Evolutionary conservation across 163 green algal species (phyloP).

Genomic region (Scenedesmus sp.): DNA sequence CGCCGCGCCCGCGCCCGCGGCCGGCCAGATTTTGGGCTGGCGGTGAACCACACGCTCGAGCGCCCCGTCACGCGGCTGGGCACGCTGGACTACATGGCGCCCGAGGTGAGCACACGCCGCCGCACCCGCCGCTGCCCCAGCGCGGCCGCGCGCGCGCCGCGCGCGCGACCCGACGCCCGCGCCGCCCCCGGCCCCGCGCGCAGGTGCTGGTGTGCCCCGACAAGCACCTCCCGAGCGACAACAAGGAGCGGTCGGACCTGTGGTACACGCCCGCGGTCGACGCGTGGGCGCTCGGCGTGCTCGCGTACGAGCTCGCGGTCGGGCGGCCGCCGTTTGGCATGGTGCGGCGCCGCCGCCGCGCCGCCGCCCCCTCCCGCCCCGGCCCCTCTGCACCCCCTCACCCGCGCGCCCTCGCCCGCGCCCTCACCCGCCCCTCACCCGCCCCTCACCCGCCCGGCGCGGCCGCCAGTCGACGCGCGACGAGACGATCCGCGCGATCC

Average conservation of each 20-base stretch:
- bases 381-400: neutral
- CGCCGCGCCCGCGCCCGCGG: too few relatives aligned
- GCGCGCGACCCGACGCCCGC: too few relatives aligned
- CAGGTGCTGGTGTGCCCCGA: slow-evolving; percentile 61
- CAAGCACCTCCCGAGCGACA: slow-evolving; percentile 59
- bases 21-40: slow-evolving; percentile 76
- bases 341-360: slow-evolving; percentile 19
- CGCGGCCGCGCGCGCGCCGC: too few relatives aligned
- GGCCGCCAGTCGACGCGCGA: slow-evolving; percentile 64
- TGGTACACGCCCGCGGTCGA: slow-evolving; percentile 72
- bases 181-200: too few relatives aligned
- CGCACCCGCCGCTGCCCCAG: neutral
- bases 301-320: slow-evolving; percentile 83
- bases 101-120: slow-evolving; percentile 24
- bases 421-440: neutral
- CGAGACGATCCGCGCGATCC: slow-evolving; percentile 77
- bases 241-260: slow-evolving; percentile 61
- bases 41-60: slow-evolving; percentile 61
- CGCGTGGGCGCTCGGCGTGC: slow-evolving; percentile 81
- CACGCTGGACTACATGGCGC: slow-evolving; percentile 66
- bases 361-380: neutral
- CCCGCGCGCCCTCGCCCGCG: neutral
- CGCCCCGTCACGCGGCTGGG: slow-evolving; percentile 68
- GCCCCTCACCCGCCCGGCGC: neutral
- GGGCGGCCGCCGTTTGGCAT: slow-evolving; percentile 82